A percentile compares a stretch with the other conserved stretches of the same genome.
Conservation (phyloP, 2,329 filamentous ascomycete genomes). For the Calonectria pteridis region DNA sequence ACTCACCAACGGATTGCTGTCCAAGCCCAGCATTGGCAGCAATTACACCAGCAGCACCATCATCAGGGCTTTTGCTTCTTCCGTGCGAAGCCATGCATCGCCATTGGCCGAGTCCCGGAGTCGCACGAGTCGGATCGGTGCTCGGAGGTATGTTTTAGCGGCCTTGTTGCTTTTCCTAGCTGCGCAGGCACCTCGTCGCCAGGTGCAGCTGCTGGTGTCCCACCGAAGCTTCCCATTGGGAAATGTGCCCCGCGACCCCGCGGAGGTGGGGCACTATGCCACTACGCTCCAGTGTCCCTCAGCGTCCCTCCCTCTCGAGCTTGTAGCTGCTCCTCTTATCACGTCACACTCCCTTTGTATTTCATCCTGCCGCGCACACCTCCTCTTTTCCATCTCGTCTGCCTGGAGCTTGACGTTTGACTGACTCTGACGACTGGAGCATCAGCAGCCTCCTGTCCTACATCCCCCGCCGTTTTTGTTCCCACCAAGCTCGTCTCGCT, state of each 20-base stretch:
- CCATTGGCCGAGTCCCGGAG: constrained; percentile 4
- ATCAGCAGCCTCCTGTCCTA: constrained; percentile 41
- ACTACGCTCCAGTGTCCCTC: neutral
- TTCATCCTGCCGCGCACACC: neutral
- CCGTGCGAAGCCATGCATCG: constrained; percentile 20
- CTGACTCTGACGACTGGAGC: constrained; percentile 20
- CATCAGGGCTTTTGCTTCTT: constrained; percentile 23
- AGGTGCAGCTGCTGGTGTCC: neutral
- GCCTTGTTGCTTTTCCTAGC: neutral
- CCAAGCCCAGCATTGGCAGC: neutral
- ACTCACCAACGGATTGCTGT: constrained; percentile 12
- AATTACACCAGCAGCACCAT: constrained; percentile 2
- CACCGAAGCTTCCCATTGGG: constrained; percentile 22
- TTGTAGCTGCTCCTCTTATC: constrained; percentile 27
- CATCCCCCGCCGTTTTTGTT: constrained; percentile 49
- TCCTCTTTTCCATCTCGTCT: constrained; percentile 15
- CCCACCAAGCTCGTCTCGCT: constrained; percentile 52
- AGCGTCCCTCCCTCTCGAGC: constrained; percentile 12
- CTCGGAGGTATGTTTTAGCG: constrained; percentile 45
- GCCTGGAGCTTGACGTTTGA: constrained; percentile 32
- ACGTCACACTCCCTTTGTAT: constrained; percentile 22
- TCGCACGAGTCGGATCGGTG: constrained; percentile 34
- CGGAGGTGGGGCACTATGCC: constrained; percentile 3
- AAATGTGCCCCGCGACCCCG: constrained; percentile 27
- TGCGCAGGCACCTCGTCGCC: neutral